A percentile compares a stretch with the other conserved stretches of the same genome.
These are phyloP conservation scores for Ampelomyces quisqualis DNA, from an alignment of 2,329 filamentous ascomycete genomes.

Conservation along the genomic window DNA sequence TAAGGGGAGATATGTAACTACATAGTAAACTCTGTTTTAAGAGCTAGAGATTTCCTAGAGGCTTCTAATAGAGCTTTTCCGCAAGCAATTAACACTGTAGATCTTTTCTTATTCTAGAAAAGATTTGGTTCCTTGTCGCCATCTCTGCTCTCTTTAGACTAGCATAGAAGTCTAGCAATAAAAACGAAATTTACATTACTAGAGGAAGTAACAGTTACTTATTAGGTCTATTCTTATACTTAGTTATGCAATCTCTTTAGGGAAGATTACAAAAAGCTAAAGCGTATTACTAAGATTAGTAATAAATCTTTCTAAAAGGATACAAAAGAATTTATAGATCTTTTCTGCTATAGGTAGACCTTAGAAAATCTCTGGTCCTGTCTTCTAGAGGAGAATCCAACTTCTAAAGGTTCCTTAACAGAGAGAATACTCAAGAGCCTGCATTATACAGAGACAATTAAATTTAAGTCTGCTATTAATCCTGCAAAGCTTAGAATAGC, in stretches of 20 bases:
- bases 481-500: neutral
- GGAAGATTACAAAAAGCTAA: slow-evolving; percentile 2
- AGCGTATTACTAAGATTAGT: slow-evolving; percentile 3
- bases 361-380: slow-evolving; percentile 2
- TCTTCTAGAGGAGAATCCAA: neutral
- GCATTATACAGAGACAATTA: neutral
- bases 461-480: neutral
- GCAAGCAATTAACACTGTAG: neutral
- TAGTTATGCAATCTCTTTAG: slow-evolving; percentile 2
- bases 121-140: neutral
- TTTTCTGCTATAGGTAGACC: slow-evolving; percentile 6
- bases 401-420: slow-evolving; percentile 1
- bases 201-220: neutral
- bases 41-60: neutral
- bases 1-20: neutral
- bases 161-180: neutral
- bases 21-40: neutral
- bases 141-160: neutral
- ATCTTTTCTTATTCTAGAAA: neutral
- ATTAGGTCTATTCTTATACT: neutral
- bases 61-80: neutral
- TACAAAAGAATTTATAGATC: slow-evolving; percentile 1
- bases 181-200: neutral
- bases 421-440: slow-evolving; percentile 5
- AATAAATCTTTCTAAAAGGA: slow-evolving; percentile 3